Percentiles rank a stretch among this genome's conserved stretches.
Evolutionary conservation across 441 rosid species (phyloP).

Genomic region (Macaranga tanarius): DNA sequence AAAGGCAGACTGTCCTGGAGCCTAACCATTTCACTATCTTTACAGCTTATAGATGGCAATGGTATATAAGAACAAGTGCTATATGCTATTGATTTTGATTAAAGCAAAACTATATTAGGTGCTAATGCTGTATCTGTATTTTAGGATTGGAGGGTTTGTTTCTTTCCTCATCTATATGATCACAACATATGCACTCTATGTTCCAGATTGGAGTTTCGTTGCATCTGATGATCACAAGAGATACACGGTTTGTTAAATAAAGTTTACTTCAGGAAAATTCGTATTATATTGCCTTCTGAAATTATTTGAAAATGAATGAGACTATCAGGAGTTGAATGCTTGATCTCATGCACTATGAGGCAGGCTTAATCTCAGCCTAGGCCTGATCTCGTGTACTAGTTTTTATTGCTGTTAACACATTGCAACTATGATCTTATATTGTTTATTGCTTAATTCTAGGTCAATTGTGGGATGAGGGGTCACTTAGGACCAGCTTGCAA

Average conservation of each 20-base stretch:
- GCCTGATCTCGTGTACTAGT: no score
- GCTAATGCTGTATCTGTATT: slow-evolving; percentile 3
- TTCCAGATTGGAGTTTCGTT: slow-evolving; percentile 65
- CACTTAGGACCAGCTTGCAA: slow-evolving; percentile 75
- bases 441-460: slow-evolving; percentile 30
- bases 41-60: slow-evolving; percentile 60
- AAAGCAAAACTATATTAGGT: neutral
- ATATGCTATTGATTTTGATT: neutral
- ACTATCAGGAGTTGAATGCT: no score
- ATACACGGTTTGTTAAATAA: slow-evolving; percentile 36
- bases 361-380: no score
- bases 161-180: slow-evolving; percentile 53
- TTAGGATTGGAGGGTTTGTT: slow-evolving; percentile 55
- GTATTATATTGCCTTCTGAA: no score
- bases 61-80: slow-evolving; percentile 31
- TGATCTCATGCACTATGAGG: no score
- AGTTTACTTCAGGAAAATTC: neutral
- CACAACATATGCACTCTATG: slow-evolving; percentile 49
- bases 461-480: slow-evolving; percentile 70
- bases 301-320: no score
- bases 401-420: no score
- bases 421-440: neutral
- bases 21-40: slow-evolving; percentile 52
- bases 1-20: slow-evolving; percentile 36
- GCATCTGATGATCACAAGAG: slow-evolving; percentile 2